These are phyloP conservation scores for Pseudogymnoascus sp. DNA, from an alignment of 2,329 filamentous ascomycete genomes.

Conservation along the genomic window DNA sequence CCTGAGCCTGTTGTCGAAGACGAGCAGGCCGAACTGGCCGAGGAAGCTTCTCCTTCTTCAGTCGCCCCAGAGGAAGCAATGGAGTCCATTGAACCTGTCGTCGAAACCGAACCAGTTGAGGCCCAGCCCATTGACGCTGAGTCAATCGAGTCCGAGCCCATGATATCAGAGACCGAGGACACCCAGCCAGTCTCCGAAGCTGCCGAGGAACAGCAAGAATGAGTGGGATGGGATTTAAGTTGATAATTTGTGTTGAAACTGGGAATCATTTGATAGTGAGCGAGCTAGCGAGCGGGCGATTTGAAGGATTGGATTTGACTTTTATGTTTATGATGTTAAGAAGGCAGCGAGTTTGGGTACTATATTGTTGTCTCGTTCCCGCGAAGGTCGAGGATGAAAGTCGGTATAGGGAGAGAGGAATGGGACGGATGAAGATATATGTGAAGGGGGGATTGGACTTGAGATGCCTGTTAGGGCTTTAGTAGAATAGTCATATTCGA, in stretches of 20 bases:
- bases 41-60: too few relatives aligned
- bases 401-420: neutral
- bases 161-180: neutral
- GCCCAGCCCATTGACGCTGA: too few relatives aligned
- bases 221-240: neutral
- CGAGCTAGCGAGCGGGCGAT: constrained; percentile 5
- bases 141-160: neutral
- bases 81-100: neutral
- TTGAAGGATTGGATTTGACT: neutral
- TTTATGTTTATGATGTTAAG: constrained; percentile 5
- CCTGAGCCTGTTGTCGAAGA: neutral
- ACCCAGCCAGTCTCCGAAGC: neutral
- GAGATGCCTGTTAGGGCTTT: neutral
- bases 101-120: neutral
- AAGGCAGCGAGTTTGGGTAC: neutral
- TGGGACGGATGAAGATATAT: neutral
- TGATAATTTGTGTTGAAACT: neutral
- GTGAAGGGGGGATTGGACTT: neutral
- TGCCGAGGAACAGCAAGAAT: neutral
- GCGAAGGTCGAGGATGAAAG: neutral
- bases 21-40: too few relatives aligned
- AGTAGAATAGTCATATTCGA: neutral
- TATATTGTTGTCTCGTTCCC: neutral
- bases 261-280: neutral
- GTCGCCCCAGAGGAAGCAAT: neutral